Base-by-base conservation (phyloP, 139 green algal species). In the Chlorella vulgaris region DNA sequence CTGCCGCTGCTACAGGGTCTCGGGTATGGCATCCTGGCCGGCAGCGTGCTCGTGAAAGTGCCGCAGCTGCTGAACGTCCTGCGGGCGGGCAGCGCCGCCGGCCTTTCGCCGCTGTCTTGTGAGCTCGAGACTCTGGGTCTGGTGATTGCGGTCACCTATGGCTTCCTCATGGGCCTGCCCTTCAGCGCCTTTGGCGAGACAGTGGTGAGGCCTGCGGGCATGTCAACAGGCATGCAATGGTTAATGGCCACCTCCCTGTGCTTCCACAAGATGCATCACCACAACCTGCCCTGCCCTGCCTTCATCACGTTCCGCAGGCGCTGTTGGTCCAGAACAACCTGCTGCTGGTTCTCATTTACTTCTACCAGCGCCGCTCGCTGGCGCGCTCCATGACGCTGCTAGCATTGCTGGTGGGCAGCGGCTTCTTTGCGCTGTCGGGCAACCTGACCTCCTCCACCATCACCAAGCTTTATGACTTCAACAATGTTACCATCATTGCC, bases 161-260 rank as follows among this genome's bases (percentile, higher is more conserved):
- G 93, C 69, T 89, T 85, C 69, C 69, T 93, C 18, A 83, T 88
- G 35, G 85, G 78, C 7, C 83, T 97, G 53, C 87, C 93, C 8
- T 93, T 97, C 83, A 95, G 76, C 68, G 83, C 91, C 22, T 97
- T 92, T 84, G 93, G 93, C 38, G 93, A 97, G 76, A 88, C 88
- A n/a, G 75, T 87, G 43, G 82, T 91, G 75, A 69, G 83, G 78
- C 2, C 7, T 0, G 6, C 7, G 43, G 69, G 29, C 1, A 2
- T 24, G 8, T 22, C 24, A 8, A 28, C 21, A 6, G 8, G 15
- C 4, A 18, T 42, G 13, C 19, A n/a, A 55, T 70, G 29, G 22
- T 15, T 3, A 28, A 21, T 50, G 33, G n/a, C n/a, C n/a, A n/a
- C n/a, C n/a, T n/a, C n/a, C n/a, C n/a, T n/a, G n/a, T n/a, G n/a